Conservation (phyloP, 129 eudicot genomes). For the Erigeron canadensis region DNA sequence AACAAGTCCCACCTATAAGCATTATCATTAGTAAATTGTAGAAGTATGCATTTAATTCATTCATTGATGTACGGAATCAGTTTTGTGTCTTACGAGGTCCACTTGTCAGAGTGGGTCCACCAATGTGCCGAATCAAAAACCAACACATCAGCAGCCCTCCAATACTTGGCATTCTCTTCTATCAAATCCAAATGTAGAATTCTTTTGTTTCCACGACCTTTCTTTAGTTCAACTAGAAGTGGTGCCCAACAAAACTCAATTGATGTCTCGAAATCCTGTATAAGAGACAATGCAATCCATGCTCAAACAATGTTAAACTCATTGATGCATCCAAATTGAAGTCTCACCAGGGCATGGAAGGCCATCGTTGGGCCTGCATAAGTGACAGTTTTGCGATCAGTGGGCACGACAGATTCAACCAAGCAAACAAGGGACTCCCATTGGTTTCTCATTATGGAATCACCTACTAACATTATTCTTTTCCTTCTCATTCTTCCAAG, state of each 20-base stretch:
- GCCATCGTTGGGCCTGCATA: constrained; percentile 84
- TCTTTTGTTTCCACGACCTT: constrained; percentile 56
- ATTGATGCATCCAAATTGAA: too few species aligned
- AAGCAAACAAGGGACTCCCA: constrained; percentile 95
- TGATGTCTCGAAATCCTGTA: constrained; percentile 76
- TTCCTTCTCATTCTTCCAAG: constrained; percentile 86
- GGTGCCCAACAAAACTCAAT: constrained; percentile 94
- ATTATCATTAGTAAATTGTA: background rate
- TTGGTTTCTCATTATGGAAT: constrained; percentile 90
- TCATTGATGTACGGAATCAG: background rate
- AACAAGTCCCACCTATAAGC: constrained; percentile 67
- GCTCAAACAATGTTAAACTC: background rate
- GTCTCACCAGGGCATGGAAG: constrained; percentile 78
- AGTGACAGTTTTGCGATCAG: constrained; percentile 60
- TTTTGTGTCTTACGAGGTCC: constrained; percentile 56
- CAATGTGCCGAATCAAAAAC: constrained; percentile 93
- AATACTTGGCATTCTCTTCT: constrained; percentile 82
- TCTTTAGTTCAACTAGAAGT: constrained; percentile 66
- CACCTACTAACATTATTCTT: constrained; percentile 88
- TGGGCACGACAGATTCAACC: constrained; percentile 73
- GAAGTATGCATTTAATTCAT: background rate
- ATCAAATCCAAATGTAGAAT: constrained; percentile 73
- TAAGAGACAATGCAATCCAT: background rate
- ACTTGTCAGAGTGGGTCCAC: constrained; percentile 85
- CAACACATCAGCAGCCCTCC: constrained; percentile 85